These are phyloP conservation scores for Rugosomyces carneus DNA, from an alignment of 1,284 basidiomycete species.

Conservation along the genomic window DNA sequence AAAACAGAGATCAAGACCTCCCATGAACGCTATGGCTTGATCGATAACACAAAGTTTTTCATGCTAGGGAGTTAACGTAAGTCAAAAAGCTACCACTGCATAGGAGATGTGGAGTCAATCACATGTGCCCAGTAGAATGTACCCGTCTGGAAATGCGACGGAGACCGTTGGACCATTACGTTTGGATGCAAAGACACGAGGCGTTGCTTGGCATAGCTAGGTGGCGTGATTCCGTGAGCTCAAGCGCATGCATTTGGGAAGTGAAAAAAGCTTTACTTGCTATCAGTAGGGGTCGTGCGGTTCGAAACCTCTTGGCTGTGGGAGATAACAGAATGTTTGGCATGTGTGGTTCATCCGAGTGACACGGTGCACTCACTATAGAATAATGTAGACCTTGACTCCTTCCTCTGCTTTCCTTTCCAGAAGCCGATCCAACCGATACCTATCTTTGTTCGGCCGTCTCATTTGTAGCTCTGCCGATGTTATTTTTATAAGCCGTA, in stretches of 20 bases:
- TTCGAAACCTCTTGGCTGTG: conserved; percentile 94
- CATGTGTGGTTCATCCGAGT: neutral
- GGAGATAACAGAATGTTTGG: conserved; percentile 1
- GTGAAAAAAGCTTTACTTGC: conserved; percentile 51
- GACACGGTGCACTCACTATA: conserved; percentile 58
- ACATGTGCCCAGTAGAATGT: conserved; percentile 99
- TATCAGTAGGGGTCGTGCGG: conserved; percentile 89
- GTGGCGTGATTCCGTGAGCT: conserved; percentile 17
- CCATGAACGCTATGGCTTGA: conserved; percentile 97
- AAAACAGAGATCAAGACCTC: conserved; percentile 91
- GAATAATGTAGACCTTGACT: conserved; percentile 94
- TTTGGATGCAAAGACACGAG: conserved; percentile 85
- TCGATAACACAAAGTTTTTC: conserved; percentile 99
- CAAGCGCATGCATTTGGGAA: neutral
- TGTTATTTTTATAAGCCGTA: conserved; percentile 10
- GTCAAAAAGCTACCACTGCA: conserved; percentile 6
- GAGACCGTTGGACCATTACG: conserved; percentile 95
- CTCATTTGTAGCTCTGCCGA: conserved; percentile 75
- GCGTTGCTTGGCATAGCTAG: conserved; percentile 86
- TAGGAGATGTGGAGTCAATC: conserved; percentile 8
- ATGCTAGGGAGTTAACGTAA: conserved; percentile 49
- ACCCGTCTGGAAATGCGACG: conserved; percentile 95
- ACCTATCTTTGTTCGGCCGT: conserved; percentile 78
- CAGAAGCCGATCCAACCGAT: conserved; percentile 84
- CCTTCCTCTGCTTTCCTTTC: conserved; percentile 94